Conservation (phyloP, 2,329 filamentous ascomycete genomes). For the Fusarium nurragi region DNA sequence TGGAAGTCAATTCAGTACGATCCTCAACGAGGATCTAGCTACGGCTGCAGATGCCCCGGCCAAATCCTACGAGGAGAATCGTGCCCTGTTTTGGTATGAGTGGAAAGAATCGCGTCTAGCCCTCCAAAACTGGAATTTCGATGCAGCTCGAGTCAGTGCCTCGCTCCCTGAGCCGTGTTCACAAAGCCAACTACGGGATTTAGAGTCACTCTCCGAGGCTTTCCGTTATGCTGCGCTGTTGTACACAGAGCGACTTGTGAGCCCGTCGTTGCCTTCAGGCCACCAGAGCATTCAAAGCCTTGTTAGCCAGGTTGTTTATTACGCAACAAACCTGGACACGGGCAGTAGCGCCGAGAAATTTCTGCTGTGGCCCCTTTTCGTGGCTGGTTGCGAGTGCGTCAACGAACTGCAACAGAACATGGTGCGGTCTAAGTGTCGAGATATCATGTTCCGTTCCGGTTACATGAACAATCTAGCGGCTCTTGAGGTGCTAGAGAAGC, state of each 20-base stretch:
- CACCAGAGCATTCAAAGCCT: slow-evolving; percentile 84
- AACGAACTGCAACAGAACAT: slow-evolving; percentile 81
- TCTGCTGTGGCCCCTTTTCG: slow-evolving; percentile 91
- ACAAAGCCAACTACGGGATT: slow-evolving; percentile 73
- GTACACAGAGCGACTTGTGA: slow-evolving; percentile 87
- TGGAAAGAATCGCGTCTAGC: slow-evolving; percentile 83
- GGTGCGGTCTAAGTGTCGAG: slow-evolving; percentile 81
- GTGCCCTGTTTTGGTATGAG: slow-evolving; percentile 80
- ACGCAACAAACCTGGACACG: slow-evolving; percentile 80
- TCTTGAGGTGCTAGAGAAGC: slow-evolving; percentile 83
- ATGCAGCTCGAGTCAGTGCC: slow-evolving; percentile 61
- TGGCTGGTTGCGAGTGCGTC: slow-evolving; percentile 88
- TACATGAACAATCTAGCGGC: slow-evolving; percentile 94
- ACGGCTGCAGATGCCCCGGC: slow-evolving; percentile 54
- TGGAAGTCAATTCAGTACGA: slow-evolving; percentile 71
- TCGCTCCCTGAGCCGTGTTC: slow-evolving; percentile 62
- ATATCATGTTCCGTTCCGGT: slow-evolving; percentile 87
- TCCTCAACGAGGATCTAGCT: slow-evolving; percentile 65
- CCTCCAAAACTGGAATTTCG: slow-evolving; percentile 84
- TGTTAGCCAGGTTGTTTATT: slow-evolving; percentile 83
- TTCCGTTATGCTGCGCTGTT: slow-evolving; percentile 90
- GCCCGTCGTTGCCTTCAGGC: slow-evolving; percentile 75
- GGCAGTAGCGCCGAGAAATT: slow-evolving; percentile 84
- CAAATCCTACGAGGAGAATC: slow-evolving; percentile 65
- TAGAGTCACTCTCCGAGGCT: slow-evolving; percentile 85